phyloP scores from a whole-genome alignment of 768 basidiomycete genomes.

The Mycena venus region DNA sequence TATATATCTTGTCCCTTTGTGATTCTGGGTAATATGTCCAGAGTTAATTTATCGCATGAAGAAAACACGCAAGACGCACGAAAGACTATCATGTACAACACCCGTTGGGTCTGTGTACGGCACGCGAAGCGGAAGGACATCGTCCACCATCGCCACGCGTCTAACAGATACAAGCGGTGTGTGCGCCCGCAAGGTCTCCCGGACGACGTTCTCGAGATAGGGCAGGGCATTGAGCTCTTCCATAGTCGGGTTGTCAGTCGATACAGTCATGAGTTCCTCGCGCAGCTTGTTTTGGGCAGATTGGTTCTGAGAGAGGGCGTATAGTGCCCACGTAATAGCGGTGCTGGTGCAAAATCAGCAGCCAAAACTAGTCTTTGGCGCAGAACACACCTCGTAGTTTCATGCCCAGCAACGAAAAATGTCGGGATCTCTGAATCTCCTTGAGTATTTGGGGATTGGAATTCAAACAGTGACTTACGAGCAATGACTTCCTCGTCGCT shows the following conservation, averaged over 20 bases:
- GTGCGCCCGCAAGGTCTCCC: constrained; percentile 70
- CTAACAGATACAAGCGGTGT: constrained; percentile 61
- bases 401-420: no score
- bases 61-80: constrained; percentile 12
- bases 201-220: constrained; percentile 51
- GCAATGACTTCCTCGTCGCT: no score
- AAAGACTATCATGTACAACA: constrained; percentile 50
- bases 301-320: no score
- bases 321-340: no score
- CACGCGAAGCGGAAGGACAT: constrained; percentile 64
- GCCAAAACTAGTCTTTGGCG: no score
- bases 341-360: no score
- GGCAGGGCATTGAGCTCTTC: background rate
- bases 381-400: no score
- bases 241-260: background rate
- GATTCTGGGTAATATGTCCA: background rate
- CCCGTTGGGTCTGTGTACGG: no score
- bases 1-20: background rate
- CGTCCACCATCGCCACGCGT: constrained; percentile 63
- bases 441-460: no score
- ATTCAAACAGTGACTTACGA: no score
- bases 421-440: no score
- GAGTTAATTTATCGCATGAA: background rate
- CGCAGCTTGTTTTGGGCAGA: constrained; percentile 57
- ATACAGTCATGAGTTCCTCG: constrained; percentile 52